A percentile compares a stretch with the other conserved stretches of the same genome.
phyloP scores from a whole-genome alignment of 768 basidiomycete species.

The Collybiopsis luxurians region DNA sequence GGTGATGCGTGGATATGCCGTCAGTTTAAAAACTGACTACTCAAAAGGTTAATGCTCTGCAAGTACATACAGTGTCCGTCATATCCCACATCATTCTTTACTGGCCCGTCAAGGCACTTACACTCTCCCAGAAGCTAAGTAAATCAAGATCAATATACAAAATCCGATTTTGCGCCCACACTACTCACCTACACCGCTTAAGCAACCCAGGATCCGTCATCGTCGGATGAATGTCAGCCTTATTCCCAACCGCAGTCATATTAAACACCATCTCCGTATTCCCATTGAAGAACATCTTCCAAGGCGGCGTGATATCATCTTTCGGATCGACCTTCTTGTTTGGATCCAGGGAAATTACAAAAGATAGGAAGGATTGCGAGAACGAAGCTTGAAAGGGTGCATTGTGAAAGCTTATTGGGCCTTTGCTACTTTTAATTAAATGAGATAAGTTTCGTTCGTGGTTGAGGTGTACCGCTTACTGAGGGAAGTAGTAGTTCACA shows the following conservation, averaged over 20 bases:
- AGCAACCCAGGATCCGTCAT: constrained; percentile 28
- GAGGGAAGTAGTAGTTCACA: neutral
- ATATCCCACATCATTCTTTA: too few species aligned
- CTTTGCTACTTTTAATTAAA: neutral
- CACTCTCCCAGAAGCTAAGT: neutral
- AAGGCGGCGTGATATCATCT: constrained; percentile 30
- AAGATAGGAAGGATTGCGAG: constrained; percentile 34
- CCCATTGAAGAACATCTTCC: constrained; percentile 25
- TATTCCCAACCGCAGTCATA: constrained; percentile 22
- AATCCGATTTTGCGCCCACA: neutral
- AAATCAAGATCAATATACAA: neutral
- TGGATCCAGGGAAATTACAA: constrained; percentile 26
- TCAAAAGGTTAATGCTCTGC: too few species aligned
- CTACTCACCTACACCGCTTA: constrained; percentile 32
- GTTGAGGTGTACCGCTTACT: too few species aligned
- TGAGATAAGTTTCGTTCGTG: neutral
- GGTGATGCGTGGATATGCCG: too few species aligned
- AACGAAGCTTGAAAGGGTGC: constrained; percentile 34
- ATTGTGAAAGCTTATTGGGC: constrained; percentile 31
- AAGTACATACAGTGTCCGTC: too few species aligned
- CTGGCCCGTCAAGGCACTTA: neutral
- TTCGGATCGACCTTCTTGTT: constrained; percentile 18
- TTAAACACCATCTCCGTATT: constrained; percentile 48
- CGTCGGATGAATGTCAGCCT: constrained; percentile 25
- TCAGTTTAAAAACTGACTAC: too few species aligned